These are phyloP conservation scores for Trichosporon coremiiforme DNA, from an alignment of 1,284 basidiomycete species.

Conservation along the genomic window DNA sequence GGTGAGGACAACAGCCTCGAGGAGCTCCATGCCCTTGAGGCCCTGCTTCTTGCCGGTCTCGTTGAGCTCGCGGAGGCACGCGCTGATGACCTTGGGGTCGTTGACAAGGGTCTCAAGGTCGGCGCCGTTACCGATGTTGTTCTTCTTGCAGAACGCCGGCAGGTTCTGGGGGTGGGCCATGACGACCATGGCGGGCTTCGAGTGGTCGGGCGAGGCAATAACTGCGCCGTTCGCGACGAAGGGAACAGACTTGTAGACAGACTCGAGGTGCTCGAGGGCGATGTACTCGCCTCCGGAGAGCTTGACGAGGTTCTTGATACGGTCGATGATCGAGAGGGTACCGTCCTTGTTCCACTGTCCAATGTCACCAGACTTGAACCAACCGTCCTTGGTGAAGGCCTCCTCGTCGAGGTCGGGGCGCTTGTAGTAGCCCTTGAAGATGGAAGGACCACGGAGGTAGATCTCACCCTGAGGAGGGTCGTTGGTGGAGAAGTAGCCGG, in stretches of 20 bases:
- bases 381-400: slow-evolving; percentile 83
- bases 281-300: slow-evolving; percentile 70
- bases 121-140: slow-evolving; percentile 57
- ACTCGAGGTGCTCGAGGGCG: slow-evolving; percentile 89
- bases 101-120: slow-evolving; percentile 67
- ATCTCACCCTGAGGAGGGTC: slow-evolving; percentile 72
- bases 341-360: slow-evolving; percentile 63
- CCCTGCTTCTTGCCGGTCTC: slow-evolving; percentile 78
- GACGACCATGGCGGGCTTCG: slow-evolving; percentile 82
- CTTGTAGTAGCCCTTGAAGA: slow-evolving; percentile 72
- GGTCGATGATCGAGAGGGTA: slow-evolving; percentile 79
- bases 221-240: slow-evolving; percentile 85
- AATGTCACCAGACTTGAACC: slow-evolving; percentile 70
- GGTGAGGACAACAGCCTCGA: slow-evolving; percentile 77
- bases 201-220: slow-evolving; percentile 76
- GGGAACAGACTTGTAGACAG: slow-evolving; percentile 83
- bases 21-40: slow-evolving; percentile 79
- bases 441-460: slow-evolving; percentile 52
- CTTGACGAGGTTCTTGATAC: slow-evolving; percentile 59
- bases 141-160: slow-evolving; percentile 60
- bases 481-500: slow-evolving; percentile 75
- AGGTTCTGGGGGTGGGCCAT: slow-evolving; percentile 72
- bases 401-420: slow-evolving; percentile 86
- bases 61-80: slow-evolving; percentile 80
- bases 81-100: slow-evolving; percentile 63